Evolutionary conservation across 2,329 filamentous ascomycete species (phyloP).

Genomic region (Truncatella angustata): DNA sequence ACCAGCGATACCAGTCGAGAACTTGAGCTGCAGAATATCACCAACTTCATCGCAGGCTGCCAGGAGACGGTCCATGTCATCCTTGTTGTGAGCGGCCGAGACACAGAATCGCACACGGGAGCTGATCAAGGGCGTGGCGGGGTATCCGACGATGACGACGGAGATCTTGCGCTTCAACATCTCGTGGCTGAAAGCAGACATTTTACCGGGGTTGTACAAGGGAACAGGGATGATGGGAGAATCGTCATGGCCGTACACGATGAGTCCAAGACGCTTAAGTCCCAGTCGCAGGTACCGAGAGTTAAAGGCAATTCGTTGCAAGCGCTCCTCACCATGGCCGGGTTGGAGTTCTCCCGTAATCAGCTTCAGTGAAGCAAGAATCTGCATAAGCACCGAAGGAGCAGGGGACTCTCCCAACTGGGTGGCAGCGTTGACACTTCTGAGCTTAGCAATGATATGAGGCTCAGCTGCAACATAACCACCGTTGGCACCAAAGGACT

Average conservation of each 20-base stretch:
- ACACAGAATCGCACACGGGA: slow-evolving; percentile 95
- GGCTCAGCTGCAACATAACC: slow-evolving; percentile 92
- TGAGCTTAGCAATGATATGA: slow-evolving; percentile 87
- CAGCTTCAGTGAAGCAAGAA: slow-evolving; percentile 79
- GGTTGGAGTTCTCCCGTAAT: slow-evolving; percentile 86
- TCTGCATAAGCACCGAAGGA: slow-evolving; percentile 87
- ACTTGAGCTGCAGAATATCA: slow-evolving; percentile 90
- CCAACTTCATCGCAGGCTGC: slow-evolving; percentile 90
- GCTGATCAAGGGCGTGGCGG: slow-evolving; percentile 90
- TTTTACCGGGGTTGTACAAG: slow-evolving; percentile 98
- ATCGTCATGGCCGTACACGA: slow-evolving; percentile 96
- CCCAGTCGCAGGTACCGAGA: slow-evolving; percentile 96
- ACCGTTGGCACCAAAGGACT: slow-evolving; percentile 97
- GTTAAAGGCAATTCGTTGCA: slow-evolving; percentile 97
- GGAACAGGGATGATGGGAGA: slow-evolving; percentile 94
- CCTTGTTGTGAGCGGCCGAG: slow-evolving; percentile 95
- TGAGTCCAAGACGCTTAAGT: slow-evolving; percentile 93
- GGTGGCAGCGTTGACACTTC: slow-evolving; percentile 80
- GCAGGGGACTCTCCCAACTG: slow-evolving; percentile 84
- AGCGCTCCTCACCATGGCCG: slow-evolving; percentile 90
- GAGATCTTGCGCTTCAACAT: slow-evolving; percentile 98
- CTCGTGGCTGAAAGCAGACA: slow-evolving; percentile 96
- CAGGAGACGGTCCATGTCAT: slow-evolving; percentile 88
- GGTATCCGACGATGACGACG: slow-evolving; percentile 95
- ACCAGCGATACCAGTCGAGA: slow-evolving; percentile 92